Evolutionary conservation across 192 early-diverging fungal genomes (phyloP), one percentile per base, ranked within the genome.

Genomic region (Backusella luteola): DNA sequence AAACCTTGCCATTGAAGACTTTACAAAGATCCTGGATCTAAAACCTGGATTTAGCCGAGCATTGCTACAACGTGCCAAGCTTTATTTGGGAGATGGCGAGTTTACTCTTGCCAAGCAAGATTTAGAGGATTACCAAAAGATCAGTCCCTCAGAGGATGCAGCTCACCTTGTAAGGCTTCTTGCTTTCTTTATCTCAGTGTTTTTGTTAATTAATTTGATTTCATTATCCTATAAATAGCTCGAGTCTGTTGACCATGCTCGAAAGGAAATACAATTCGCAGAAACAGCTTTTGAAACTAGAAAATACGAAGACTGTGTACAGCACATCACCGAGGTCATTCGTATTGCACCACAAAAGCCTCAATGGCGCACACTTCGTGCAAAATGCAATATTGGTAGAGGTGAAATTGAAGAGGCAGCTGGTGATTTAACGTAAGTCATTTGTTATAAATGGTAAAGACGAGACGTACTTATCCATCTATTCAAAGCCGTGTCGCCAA

Each of bases 401-500:
- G 91, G 91, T 41, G 94, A 96, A 73, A 83, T 92, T n/a, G 95
- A 95, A 75, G 93, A 93, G 80, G 96, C 96, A 2, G 90, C 90
- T 70, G 90, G 93, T 15, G 96, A 98, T 81, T 85, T 91, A 21
- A 85, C 76, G 82, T 88, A 86, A 85, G 78, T 66, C 1, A 38
- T 29, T 53, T 19, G 29, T 29, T 77, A 9, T 2, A 74, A 44
- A 34, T 59, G 12, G 46, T 14, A 67, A 23, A 15, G 19, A 32
- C 11, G 17, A 44, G 19, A 66, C 14, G 3, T 41, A 49, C 39
- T 14, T 14, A 68, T 66, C 8, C 38, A 38, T 42, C 15, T 39
- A 71, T 39, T 63, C 4, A 34, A 72, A 91, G 90, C 9, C 90
- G 94, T 36, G 88, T 91, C 32, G 90, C 92, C 15, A 88, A 91